Base-by-base conservation (phyloP, 2,329 filamentous ascomycete genomes). In the Penicillium italicum region DNA sequence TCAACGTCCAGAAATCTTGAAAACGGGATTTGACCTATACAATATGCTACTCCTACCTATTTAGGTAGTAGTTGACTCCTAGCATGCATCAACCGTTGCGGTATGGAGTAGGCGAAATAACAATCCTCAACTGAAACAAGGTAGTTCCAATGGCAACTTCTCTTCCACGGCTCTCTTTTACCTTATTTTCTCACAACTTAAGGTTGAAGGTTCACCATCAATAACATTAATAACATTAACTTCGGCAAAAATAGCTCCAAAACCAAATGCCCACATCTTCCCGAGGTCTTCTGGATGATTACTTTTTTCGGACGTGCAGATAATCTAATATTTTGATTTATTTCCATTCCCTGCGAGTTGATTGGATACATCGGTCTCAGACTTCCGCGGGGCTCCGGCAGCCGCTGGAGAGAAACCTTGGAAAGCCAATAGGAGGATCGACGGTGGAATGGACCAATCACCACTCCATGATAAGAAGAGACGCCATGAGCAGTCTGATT, bases 401-500 rank as follows among this genome's bases (percentile, higher is more conserved):
- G 5, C 40, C 40, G 16, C 24, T 28, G 9, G 40, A 26, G 22
- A 9, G 9, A 5, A 5, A 36, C 9, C 9, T 37, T 20, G 34
- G n/a, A 20, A n/a, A 10, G 1, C 51, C 53, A 55, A 55, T 55
- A 50, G 48, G 12, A 33, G 3, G 14, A n/a, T 16, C 0, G 12
- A 24, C 0, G 24, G 38, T 1, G 12, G 5, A 7, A 16, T 14
- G 1, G 7, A 9, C 63, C 63, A 65, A 65, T 65, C 42, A 60
- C 1, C 0, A 0, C 0, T 2, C 16, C 2, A 16, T 42, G 63
- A 65, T 65, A 65, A 64, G 63, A 42, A 34, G 24, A 20, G 53
- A 58, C 63, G 63, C 63, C 62, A 60, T 62, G 31, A 24, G 1
- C 3, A 7, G 4, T n/a, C 4, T 62, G 46, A 59, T 62, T 64